These are phyloP conservation scores for Pseudocercospora pini-densiflorae DNA, from an alignment of 2,329 filamentous ascomycete genomes.

Conservation along the genomic window DNA sequence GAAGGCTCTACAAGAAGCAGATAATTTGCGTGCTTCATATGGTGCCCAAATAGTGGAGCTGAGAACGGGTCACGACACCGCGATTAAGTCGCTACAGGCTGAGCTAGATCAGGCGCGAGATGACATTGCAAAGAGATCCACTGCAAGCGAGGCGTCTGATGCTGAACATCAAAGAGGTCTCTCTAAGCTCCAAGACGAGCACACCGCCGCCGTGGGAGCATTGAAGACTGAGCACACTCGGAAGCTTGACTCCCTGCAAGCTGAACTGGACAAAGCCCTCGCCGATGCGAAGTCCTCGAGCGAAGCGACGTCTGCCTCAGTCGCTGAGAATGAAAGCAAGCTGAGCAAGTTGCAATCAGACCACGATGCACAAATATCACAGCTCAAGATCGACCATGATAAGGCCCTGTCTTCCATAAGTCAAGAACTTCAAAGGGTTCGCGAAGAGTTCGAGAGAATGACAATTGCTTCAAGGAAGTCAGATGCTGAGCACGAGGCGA, in stretches of 20 bases:
- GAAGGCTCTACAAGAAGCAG: background rate
- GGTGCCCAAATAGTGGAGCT: background rate
- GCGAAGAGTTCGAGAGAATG: background rate
- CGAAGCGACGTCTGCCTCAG: background rate
- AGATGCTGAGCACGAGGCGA: background rate
- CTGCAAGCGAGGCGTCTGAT: background rate
- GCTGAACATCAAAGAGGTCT: background rate
- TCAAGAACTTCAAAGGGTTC: background rate
- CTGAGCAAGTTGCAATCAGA: background rate
- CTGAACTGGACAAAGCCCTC: background rate
- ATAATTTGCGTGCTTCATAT: background rate
- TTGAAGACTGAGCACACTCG: background rate
- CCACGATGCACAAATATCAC: background rate
- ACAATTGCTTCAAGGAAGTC: background rate
- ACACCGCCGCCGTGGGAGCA: background rate
- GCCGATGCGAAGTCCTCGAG: background rate
- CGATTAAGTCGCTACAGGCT: background rate
- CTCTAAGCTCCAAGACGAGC: background rate
- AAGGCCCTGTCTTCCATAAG: background rate
- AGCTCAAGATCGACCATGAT: background rate
- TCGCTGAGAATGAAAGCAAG: background rate
- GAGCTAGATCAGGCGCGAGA: conserved; percentile 4
- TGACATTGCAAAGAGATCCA: background rate
- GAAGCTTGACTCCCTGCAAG: background rate
- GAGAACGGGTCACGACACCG: background rate